Evolutionary conservation across 176 grass and related monocot genomes (phyloP).

Genomic region (Saccharum officinarum): DNA sequence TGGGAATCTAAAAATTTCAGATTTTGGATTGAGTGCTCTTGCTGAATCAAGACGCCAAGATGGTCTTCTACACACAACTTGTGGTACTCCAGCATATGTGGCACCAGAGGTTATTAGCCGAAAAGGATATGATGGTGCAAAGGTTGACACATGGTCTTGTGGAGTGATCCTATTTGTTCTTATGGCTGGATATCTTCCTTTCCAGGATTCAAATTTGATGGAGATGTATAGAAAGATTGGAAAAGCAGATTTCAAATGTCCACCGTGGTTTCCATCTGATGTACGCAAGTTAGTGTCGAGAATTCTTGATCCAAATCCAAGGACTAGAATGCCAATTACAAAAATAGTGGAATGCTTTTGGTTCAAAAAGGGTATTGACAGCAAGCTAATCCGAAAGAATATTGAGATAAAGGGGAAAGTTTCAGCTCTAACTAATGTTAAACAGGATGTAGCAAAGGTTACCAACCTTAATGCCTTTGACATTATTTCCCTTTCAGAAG

Average conservation of each 20-base stretch:
- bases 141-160: constrained; percentile 59
- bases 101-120: constrained; percentile 51
- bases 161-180: constrained; percentile 59
- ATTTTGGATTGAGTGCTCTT: constrained; percentile 64
- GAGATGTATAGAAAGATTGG: constrained; percentile 53
- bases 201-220: constrained; percentile 52
- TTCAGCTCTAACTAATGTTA: constrained; percentile 32
- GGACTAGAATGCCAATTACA: constrained; percentile 45
- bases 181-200: constrained; percentile 50
- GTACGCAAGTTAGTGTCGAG: constrained; percentile 36
- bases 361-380: constrained; percentile 55
- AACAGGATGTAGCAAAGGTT: constrained; percentile 30
- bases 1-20: constrained; percentile 55
- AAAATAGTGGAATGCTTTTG: constrained; percentile 52
- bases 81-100: constrained; percentile 59
- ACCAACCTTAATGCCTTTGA: constrained; percentile 52
- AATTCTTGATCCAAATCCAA: constrained; percentile 58
- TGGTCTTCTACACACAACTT: constrained; percentile 55
- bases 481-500: constrained; percentile 54
- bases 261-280: constrained; percentile 43
- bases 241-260: constrained; percentile 48
- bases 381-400: constrained; percentile 28
- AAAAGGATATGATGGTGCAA: constrained; percentile 62
- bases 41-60: constrained; percentile 47
- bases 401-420: constrained; percentile 28